Base-by-base conservation (phyloP, 2,329 filamentous ascomycete species). In the Penicillium sp. region DNA sequence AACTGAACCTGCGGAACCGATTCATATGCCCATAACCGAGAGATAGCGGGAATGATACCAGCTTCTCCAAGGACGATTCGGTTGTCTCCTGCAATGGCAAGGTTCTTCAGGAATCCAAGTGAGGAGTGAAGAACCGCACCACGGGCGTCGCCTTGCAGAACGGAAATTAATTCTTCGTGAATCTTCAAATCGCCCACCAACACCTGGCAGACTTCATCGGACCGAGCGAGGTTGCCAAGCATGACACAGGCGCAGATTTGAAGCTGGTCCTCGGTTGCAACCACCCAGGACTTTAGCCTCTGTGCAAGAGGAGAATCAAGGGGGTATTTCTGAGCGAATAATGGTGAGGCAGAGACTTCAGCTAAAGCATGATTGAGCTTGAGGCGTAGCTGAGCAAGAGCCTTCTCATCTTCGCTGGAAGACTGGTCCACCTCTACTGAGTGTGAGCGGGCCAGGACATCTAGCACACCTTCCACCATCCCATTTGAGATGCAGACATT, bases 31-130 rank as follows among this genome's bases (percentile, higher is more conserved):
- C 73, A 73, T 38, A 75, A 53, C 16, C 59, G 62, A 27, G 71
- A 68, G 19, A 74, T 55, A 6, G 68, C 65, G 50, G 66, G 61
- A 27, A 76, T 64, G 14, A 71, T 64, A 12, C 68, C 71, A 16
- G 69, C 68, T 29, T 68, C 61, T 8, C 68, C 72, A 18, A 77
- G 58, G 36, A 55, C 52, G 29, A 61, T 49, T 41, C 68, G 67
- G 50, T 77, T 74, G n/a, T 71, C 61, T 33, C 65, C 63, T 16
- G 72, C 66, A 43, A 77, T 72, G 8, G 72, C 71, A 9, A 77
- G 61, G 47, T 77, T 77, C 50, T 76, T 77, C 34, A 77, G 57
- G 39, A 77, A 74, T 6, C 74, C 72, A 10, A 75, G 66, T 0
- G 67, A 68, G 16, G 74, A 66, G 51, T 76, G 73, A 4, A 77